Evolutionary conservation across 2,329 filamentous ascomycete species (phyloP), one percentile per base, ranked within the genome.

Genomic region (Aspergillus ibericus): DNA sequence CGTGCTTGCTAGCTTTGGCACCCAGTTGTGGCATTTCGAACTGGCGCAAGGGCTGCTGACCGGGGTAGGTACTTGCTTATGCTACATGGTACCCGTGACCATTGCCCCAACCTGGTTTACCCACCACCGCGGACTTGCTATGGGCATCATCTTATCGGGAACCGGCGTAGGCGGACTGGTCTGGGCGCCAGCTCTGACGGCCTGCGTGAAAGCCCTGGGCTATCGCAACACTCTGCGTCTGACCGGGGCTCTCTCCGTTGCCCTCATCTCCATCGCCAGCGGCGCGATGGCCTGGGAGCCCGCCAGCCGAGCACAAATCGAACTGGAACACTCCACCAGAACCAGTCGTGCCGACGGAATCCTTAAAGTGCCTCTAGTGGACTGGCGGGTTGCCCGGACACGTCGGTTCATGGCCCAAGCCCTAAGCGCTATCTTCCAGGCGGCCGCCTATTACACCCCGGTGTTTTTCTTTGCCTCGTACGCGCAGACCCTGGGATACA

Each of bases 391-490:
- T 16, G 73, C 69, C 3, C 67, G 65, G 27, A 70, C 68, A 9
- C 66, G 69, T 1, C 71, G 70, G 12, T 78, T 78, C 53, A 64
- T 70, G 7, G 69, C 75, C 1, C 75, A 78, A 50, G 70, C 72
- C 3, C 47, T 74, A 3, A 68, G 71, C 4, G 70, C 72, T 9
- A 64, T 74, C 6, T 61, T 79, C 36, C 73, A 78, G 48, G 71
- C 73, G 0, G 74, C 74, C 4, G 76, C 72, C 0, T 77, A 77
- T 59, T 74, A 73, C 48, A 72, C 73, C 0, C 76, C 76, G 0
- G 66, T 78, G 3, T 77, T 72, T 34, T 77, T 77, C 59, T 68
- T 77, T 15, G 70, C 76, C 0, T 68, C 74, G 5, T 78, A 75
- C 58, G 75, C 76, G 1, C 68, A 70, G 13, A 74, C 73, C 2